Conservation (phyloP, 2,329 filamentous ascomycete species). For the Fusarium siculi region DNA sequence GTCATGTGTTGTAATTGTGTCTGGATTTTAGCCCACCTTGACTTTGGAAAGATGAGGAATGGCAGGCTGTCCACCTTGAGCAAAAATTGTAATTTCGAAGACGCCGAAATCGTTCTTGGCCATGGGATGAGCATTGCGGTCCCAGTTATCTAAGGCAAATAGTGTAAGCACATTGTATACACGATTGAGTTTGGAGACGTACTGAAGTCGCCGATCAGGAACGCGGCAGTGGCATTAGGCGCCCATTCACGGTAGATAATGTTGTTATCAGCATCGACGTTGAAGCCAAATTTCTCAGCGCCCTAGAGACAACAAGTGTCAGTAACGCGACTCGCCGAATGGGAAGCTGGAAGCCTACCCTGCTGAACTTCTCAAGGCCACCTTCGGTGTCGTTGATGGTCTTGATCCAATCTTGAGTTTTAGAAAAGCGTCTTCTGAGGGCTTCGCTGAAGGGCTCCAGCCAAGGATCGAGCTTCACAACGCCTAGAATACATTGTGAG, state of each 20-base stretch:
- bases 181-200: slow-evolving; percentile 47
- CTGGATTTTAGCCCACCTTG: slow-evolving; percentile 70
- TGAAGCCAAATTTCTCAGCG: slow-evolving; percentile 86
- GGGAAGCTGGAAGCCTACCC: slow-evolving; percentile 59
- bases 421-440: slow-evolving; percentile 79
- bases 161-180: slow-evolving; percentile 41
- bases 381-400: slow-evolving; percentile 86
- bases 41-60: slow-evolving; percentile 96
- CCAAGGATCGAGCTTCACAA: slow-evolving; percentile 88
- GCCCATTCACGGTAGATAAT: slow-evolving; percentile 97
- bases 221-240: slow-evolving; percentile 85
- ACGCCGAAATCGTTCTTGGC: slow-evolving; percentile 85
- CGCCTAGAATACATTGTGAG: slow-evolving; percentile 66
- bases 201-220: slow-evolving; percentile 96
- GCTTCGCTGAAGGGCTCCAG: slow-evolving; percentile 84
- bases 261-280: slow-evolving; percentile 82
- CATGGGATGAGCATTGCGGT: slow-evolving; percentile 86
- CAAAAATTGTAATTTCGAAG: slow-evolving; percentile 83
- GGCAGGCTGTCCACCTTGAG: slow-evolving; percentile 76
- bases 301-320: slow-evolving; percentile 64
- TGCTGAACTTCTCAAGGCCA: slow-evolving; percentile 90
- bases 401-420: slow-evolving; percentile 87
- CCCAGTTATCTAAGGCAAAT: slow-evolving; percentile 77
- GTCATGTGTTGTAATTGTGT: background rate
- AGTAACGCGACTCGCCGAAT: slow-evolving; percentile 4